phyloP scores from a whole-genome alignment of 2,329 filamentous ascomycete species.

The Aureobasidium melanogenum region DNA sequence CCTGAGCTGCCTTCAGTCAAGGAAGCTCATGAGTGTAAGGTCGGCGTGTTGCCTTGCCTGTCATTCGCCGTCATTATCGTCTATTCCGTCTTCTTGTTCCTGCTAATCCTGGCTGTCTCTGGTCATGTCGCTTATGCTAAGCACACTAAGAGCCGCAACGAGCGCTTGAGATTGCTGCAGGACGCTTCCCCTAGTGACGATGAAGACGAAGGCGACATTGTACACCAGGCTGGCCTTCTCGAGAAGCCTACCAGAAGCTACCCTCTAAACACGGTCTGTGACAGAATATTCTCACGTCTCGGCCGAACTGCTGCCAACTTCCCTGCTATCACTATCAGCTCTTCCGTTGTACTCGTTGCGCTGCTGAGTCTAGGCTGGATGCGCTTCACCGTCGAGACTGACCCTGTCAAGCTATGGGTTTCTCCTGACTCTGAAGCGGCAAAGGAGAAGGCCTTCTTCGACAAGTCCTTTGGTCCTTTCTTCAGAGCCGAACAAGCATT shows the following conservation, averaged over 20 bases:
- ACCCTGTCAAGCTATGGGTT: constrained; percentile 94
- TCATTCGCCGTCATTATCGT: constrained; percentile 86
- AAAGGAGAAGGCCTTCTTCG: constrained; percentile 89
- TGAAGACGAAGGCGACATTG: constrained; percentile 82
- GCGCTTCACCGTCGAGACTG: constrained; percentile 77
- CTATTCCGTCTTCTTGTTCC: constrained; percentile 66
- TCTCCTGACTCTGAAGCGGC: constrained; percentile 85
- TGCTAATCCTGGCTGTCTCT: constrained; percentile 56
- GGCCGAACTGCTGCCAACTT: constrained; percentile 75
- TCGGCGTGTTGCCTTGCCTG: constrained; percentile 82
- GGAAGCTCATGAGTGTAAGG: constrained; percentile 62
- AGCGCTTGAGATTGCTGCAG: constrained; percentile 78
- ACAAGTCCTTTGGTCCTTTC: constrained; percentile 87
- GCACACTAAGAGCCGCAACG: constrained; percentile 64
- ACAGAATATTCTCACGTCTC: constrained; percentile 68
- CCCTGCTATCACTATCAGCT: constrained; percentile 70
- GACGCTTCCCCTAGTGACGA: constrained; percentile 80
- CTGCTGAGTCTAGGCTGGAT: constrained; percentile 82
- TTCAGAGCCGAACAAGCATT: constrained; percentile 92
- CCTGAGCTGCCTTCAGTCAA: constrained; percentile 71
- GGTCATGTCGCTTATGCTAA: constrained; percentile 69
- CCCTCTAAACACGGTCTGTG: constrained; percentile 72
- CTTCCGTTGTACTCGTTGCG: constrained; percentile 65
- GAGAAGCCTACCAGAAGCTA: constrained; percentile 75
- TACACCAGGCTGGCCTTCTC: constrained; percentile 65